Evolutionary conservation across 306 rosid species (phyloP), one percentile per base, ranked within the genome.

Genomic region (Cucurbita pepo): DNA sequence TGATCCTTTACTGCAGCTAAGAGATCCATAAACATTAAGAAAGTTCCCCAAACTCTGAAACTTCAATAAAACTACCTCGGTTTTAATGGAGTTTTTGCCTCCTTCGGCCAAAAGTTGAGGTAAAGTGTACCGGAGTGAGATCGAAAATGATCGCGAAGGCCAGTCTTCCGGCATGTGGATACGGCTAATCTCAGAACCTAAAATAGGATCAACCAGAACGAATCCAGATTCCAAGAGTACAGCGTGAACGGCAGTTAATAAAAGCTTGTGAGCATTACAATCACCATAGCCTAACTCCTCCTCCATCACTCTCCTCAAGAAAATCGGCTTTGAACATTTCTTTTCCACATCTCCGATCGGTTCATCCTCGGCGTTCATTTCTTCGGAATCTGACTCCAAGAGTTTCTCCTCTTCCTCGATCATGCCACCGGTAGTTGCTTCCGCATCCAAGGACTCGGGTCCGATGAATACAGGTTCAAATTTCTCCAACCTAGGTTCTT

Each of bases 161-260:
- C 82, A 78, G 4, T 75, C 77, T 6, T 79, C 83, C 2, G 84
- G 76, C 55, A 83, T 77, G 75, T 71, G 74, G 25, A 81, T 75
- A 63, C 63, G 57, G 55, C 61, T 65, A 21, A 72, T 67, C 57
- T 54, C 80, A 61, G 15, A 41, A 70, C 86, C 83, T 3, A 87
- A 82, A 60, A 76, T 70, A 3, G 77, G 59, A 72, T 84, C 87
- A 14, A 77, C 78, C 37, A 74, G 74, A 37, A 89, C 85, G 48
- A 94, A 86, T 18, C 97, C 96, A 19, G 92, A 90, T 77, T 94
- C 98, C 40, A 86, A 73, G 47, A 94, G 62, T 59, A 89, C 86
- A 0, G 83, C 89, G 64, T 94, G 96, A 47, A 94, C 89, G 1
- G 85, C 82, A 53, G 75, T 61, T 11, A 89, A 80, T 76, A 89